phyloP scores from a whole-genome alignment of 2,329 filamentous ascomycete genomes.

The Plenodomus lindquistii region DNA sequence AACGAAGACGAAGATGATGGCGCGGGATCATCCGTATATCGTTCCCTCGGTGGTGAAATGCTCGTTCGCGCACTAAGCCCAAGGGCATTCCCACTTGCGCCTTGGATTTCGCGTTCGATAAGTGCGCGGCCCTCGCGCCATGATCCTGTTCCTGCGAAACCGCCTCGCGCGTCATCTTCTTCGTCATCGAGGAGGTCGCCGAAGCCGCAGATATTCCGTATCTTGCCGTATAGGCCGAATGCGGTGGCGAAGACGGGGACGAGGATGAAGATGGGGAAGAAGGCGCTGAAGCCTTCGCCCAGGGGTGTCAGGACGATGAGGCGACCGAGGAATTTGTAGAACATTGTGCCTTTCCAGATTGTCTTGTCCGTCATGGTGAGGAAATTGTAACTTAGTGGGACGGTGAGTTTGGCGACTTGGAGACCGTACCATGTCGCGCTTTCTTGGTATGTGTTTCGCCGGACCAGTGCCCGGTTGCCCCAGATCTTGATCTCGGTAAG shows the following conservation, averaged over 20 bases:
- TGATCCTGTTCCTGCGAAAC: conserved; percentile 73
- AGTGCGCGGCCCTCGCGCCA: conserved; percentile 92
- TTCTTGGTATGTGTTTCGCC: conserved; percentile 88
- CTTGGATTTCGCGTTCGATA: conserved; percentile 76
- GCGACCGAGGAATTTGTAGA: conserved; percentile 83
- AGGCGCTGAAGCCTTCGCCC: conserved; percentile 80
- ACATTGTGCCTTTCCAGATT: conserved; percentile 77
- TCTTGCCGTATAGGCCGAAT: conserved; percentile 85
- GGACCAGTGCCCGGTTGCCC: conserved; percentile 89
- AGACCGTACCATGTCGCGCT: conserved; percentile 95
- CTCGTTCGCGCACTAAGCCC: conserved; percentile 29
- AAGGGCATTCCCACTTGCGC: conserved; percentile 45
- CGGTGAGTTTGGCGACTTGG: conserved; percentile 88
- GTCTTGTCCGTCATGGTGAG: conserved; percentile 79
- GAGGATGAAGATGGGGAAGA: conserved; percentile 87
- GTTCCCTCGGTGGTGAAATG: conserved; percentile 21
- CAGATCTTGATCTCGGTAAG: conserved; percentile 96
- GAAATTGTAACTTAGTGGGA: conserved; percentile 95
- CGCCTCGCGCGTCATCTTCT: conserved; percentile 66
- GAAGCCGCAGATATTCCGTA: conserved; percentile 77
- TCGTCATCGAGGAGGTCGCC: conserved; percentile 79
- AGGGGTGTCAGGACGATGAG: conserved; percentile 82
- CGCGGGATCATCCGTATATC: conserved; percentile 28
- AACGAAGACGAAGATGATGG: conserved; percentile 3
- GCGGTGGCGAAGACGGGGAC: conserved; percentile 82